Evolutionary conservation across 768 basidiomycete genomes (phyloP).

Genomic region (Rhizopogon salebrosus): DNA sequence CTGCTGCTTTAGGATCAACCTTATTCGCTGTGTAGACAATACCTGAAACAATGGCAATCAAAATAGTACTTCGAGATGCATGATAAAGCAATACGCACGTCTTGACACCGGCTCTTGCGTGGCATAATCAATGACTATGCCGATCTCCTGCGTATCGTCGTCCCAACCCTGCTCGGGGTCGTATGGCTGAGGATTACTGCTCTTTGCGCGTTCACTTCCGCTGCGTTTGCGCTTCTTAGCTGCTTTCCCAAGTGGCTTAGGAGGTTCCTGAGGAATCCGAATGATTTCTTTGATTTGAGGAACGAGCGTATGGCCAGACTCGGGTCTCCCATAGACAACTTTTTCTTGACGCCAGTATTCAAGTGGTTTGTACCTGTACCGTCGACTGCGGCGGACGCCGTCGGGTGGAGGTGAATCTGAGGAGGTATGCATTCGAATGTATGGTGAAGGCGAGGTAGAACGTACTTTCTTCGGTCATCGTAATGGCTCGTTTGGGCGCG

Average conservation of each 20-base stretch:
- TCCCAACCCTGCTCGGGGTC: constrained; percentile 84
- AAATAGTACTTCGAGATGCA: neutral
- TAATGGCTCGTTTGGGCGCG: constrained; percentile 14
- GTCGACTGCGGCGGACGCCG: constrained; percentile 66
- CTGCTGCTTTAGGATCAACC: constrained; percentile 56
- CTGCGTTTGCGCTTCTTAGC: constrained; percentile 30
- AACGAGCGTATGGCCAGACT: constrained; percentile 47
- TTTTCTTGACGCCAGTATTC: constrained; percentile 94
- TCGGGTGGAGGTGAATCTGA: constrained; percentile 24
- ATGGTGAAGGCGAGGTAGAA: neutral
- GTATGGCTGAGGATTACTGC: constrained; percentile 20
- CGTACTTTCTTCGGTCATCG: constrained; percentile 19
- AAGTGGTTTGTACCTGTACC: constrained; percentile 67
- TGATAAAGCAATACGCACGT: constrained; percentile 48
- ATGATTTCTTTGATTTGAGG: constrained; percentile 65
- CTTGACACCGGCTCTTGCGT: constrained; percentile 56
- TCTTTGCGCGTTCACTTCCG: constrained; percentile 28
- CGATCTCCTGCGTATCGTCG: constrained; percentile 61
- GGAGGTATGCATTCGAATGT: neutral
- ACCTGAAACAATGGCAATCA: constrained; percentile 38
- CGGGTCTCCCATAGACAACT: constrained; percentile 70
- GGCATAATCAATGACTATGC: constrained; percentile 64
- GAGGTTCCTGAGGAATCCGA: constrained; percentile 46
- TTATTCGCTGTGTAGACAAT: constrained; percentile 73
- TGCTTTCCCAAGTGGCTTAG: constrained; percentile 40